A percentile compares a stretch with the other conserved stretches of the same genome.
These are phyloP conservation scores for Clitoria ternatea DNA, from an alignment of 306 rosid genomes.

Conservation along the genomic window DNA sequence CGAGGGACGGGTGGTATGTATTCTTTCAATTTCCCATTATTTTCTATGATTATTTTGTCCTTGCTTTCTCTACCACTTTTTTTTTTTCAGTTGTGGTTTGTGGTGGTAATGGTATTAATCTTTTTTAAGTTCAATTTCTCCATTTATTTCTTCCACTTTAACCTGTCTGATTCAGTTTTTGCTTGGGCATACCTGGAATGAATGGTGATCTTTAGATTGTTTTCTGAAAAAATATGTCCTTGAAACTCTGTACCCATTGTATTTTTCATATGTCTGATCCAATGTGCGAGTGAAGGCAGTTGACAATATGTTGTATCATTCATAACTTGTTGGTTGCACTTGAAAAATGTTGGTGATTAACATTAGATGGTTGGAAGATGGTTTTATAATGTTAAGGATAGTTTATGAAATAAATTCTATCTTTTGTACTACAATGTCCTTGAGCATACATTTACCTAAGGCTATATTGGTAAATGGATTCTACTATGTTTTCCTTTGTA, in stretches of 20 bases:
- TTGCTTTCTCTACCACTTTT: background rate
- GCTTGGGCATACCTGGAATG: slow-evolving; percentile 1
- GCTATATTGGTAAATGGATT: background rate
- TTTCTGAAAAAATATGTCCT: background rate
- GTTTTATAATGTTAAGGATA: background rate
- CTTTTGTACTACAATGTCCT: background rate
- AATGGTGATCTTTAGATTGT: background rate
- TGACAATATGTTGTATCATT: slow-evolving; percentile 8
- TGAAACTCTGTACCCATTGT: background rate
- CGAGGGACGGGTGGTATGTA: slow-evolving; percentile 85
- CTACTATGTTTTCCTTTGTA: slow-evolving; percentile 13
- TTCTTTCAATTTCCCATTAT: slow-evolving; percentile 11
- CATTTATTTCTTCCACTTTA: background rate
- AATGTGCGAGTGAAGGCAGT: background rate
- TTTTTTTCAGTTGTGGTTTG: background rate
- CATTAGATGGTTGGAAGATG: background rate
- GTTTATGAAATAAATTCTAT: background rate
- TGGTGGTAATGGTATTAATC: background rate
- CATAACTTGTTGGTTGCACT: background rate
- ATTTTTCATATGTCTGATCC: slow-evolving; percentile 2
- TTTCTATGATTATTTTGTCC: background rate
- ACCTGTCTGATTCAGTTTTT: slow-evolving; percentile 2
- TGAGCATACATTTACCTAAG: background rate
- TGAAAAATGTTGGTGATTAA: slow-evolving; percentile 13
- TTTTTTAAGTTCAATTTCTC: slow-evolving; percentile 5